phyloP scores from a whole-genome alignment of 1,284 basidiomycete genomes.

The Ustilago esculenta region DNA sequence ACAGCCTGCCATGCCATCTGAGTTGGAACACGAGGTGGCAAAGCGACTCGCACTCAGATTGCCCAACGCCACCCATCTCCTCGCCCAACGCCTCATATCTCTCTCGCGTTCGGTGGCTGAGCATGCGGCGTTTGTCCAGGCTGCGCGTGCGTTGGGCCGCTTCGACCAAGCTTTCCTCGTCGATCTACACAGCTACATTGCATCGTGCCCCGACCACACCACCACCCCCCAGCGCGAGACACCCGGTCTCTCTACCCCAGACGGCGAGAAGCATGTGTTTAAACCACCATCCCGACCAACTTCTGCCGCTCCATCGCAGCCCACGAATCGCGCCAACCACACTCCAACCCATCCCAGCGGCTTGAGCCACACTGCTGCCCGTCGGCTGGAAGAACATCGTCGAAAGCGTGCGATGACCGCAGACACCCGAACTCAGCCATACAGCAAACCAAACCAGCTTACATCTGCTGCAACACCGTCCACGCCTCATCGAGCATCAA shows the following conservation, averaged over 20 bases:
- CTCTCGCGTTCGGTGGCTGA: conserved; percentile 50
- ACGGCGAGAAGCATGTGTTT: conserved; percentile 63
- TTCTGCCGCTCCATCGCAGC: conserved; percentile 18
- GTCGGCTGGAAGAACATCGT: conserved; percentile 47
- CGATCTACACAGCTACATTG: conserved; percentile 68
- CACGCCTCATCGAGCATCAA: conserved; percentile 11
- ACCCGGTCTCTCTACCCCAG: conserved; percentile 30
- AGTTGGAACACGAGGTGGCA: conserved; percentile 40
- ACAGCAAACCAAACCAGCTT: conserved; percentile 9
- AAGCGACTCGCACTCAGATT: conserved; percentile 28
- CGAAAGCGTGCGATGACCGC: conserved; percentile 30
- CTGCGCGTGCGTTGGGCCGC: conserved; percentile 84
- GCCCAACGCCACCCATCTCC: conserved; percentile 50
- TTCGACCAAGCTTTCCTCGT: conserved; percentile 76
- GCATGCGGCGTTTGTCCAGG: conserved; percentile 68
- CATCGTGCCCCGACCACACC: conserved; percentile 24
- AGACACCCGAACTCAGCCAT: conserved; percentile 7
- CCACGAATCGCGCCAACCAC: conserved; percentile 28
- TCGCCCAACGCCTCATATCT: conserved; percentile 56
- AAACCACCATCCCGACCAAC: conserved; percentile 43
- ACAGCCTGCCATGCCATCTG: conserved; percentile 18
- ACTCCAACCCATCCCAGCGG: conserved; percentile 57
- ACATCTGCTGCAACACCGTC: conserved; percentile 6
- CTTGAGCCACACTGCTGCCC: conserved; percentile 41
- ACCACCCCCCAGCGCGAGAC: conserved; percentile 22